Base-by-base conservation (phyloP, 1,139 yeast species). In the Lodderomyces margitis region DNA sequence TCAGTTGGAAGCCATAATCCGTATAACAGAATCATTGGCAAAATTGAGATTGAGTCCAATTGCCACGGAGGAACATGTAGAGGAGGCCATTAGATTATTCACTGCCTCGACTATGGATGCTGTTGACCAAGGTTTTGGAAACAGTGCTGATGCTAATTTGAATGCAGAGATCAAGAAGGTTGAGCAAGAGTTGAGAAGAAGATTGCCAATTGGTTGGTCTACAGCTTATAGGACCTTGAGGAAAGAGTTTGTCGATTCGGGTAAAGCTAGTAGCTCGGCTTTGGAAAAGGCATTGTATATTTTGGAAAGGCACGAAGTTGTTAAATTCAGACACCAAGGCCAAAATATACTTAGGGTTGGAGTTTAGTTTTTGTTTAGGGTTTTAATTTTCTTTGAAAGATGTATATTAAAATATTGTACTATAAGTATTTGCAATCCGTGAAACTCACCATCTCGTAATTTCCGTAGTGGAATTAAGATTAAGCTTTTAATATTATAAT, bases 91-190 rank as follows among this genome's bases (percentile, higher is more conserved):
- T 48, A 72, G 99, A 55, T 68, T 94, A 46, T 94, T 94, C 65
- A 87, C 88, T 46, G 96, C 98, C 0, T 92, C 98, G 1, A 94
- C 99, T 0, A 89, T 94, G 96, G 92, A 89, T 59, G 98, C 98
- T 0, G 96, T 94, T 12, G 87, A 86, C 32, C 94, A 87, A 62
- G 95, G 89, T 44, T 81, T 82, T 34, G 76, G 75, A 15, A 65
- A 64, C 10, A 55, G 63, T 27, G 59, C 75, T 4, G 80, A 77
- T 47, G 74, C 75, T 43, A 76, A 78, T 51, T 62, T 85, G 48
- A 74, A 77, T 44, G 77, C 78, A 28, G 94, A 89, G 58, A 88
- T 91, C 38, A 78, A 80, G 51, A 75, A 74, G 55, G 88, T 92
- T 40, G 97, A 91, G 58, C 81, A 78, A 37, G 96, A 88, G 60